These are phyloP conservation scores for Yarrowia porcina DNA, from an alignment of 805 yeast genomes.

Conservation along the genomic window DNA sequence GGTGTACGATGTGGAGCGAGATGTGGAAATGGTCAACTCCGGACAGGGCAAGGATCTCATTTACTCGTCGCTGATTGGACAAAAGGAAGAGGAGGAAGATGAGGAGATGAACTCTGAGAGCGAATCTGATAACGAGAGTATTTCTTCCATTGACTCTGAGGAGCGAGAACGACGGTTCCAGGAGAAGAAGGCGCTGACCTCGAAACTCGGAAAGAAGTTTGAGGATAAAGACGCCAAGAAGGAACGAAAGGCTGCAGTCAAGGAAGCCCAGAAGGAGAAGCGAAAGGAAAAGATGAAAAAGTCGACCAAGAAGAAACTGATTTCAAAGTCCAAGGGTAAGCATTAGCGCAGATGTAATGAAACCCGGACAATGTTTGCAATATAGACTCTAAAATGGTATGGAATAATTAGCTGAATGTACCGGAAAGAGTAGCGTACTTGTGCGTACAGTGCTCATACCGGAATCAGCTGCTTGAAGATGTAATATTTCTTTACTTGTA, in stretches of 20 bases:
- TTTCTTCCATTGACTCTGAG: constrained; percentile 28
- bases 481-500: too few relatives aligned
- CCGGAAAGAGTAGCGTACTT: too few relatives aligned
- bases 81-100: constrained; percentile 30
- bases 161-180: constrained; percentile 42
- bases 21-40: constrained; percentile 61
- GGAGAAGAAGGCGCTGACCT: constrained; percentile 44
- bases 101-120: constrained; percentile 31
- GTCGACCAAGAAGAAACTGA: constrained; percentile 7
- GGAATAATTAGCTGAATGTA: too few relatives aligned
- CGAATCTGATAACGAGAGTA: constrained; percentile 33
- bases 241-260: constrained; percentile 69
- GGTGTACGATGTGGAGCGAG: constrained; percentile 63
- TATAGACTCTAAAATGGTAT: too few relatives aligned
- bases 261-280: constrained; percentile 73
- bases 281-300: constrained; percentile 80
- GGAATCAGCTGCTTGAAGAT: too few relatives aligned
- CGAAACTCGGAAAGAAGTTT: constrained; percentile 64
- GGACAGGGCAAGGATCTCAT: constrained; percentile 79
- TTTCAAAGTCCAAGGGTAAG: constrained; percentile 11
- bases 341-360: too few relatives aligned
- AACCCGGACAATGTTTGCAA: too few relatives aligned
- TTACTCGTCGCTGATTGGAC: constrained; percentile 38
- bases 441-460: too few relatives aligned
- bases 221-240: constrained; percentile 78